Base-by-base conservation (phyloP, 1,284 basidiomycete genomes). In the Afroboletus lepidellus region DNA sequence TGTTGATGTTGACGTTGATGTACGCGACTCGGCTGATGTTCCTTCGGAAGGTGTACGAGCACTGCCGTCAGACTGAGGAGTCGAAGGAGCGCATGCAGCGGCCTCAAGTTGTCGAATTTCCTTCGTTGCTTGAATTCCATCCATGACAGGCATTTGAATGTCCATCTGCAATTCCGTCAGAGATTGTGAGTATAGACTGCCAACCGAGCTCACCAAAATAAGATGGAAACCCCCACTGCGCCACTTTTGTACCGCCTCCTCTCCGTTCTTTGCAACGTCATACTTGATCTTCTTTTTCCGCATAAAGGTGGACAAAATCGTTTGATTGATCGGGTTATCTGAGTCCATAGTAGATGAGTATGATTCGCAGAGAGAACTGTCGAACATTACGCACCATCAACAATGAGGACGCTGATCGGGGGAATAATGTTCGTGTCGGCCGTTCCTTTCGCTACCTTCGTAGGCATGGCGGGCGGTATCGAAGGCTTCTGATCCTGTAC, bases 281-380 rank as follows among this genome's bases (percentile, higher is more conserved):
- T 89, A 97, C 69, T 92, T 94, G 71, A 99, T 97, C 72, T 90
- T 92, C 75, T 95, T 98, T 75, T 90, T 92, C 62, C 84, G 87
- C 90, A 99, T 92, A 69, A 98, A 98, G 44, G 91, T 96, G 33
- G 90, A 91, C 54, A 99, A 76, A 69, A 99, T 98, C 24, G 91
- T 94, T 66, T 96, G 94, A 70, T 99, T 99, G 75, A 99, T 99
- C 3, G 93, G 92, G 67, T 99, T 99, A 74, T 99, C 97, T 98
- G 62, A 11, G 24, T 43, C 20, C 41, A 8, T 33, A 25, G 52
- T 38, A 47, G 54, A 57, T 53, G 41, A 62, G 50, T 53, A 45
- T 54, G 30, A 44, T 41, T 53, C 51, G 38, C 37, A 54, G n/a
- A 48, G 18, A 43, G 51, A 42, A 46, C n/a, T n/a, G n/a, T n/a